phyloP scores from a whole-genome alignment of 345 rosid species.

The Gossypium arboreum region DNA sequence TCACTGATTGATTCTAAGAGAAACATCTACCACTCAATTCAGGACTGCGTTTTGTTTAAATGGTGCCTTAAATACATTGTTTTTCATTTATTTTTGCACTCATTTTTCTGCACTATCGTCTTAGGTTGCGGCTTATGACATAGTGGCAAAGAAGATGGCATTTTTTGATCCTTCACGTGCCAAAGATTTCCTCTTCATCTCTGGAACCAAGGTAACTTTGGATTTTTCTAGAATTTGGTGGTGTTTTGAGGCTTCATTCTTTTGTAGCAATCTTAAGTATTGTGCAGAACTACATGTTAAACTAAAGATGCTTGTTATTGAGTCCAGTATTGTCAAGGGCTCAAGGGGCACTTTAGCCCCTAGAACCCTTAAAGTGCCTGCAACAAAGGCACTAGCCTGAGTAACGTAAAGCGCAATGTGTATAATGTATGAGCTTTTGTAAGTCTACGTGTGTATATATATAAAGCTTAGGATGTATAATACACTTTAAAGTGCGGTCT shows the following conservation, averaged over 20 bases:
- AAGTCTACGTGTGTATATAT: no score
- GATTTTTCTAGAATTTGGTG: background rate
- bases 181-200: constrained; percentile 89
- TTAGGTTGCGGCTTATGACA: constrained; percentile 97
- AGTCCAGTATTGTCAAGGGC: no score
- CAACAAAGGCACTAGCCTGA: no score
- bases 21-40: background rate
- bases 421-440: no score
- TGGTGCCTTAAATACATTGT: background rate
- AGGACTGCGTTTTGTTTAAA: background rate
- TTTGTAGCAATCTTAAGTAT: background rate
- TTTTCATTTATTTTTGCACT: background rate
- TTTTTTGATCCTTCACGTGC: constrained; percentile 88
- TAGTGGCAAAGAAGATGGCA: constrained; percentile 75
- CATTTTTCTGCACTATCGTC: background rate
- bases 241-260: background rate
- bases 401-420: no score
- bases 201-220: constrained; percentile 80
- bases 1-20: background rate
- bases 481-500: no score
- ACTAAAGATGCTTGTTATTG: constrained; percentile 2
- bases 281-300: background rate
- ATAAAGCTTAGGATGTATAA: no score
- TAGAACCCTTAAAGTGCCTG: no score
- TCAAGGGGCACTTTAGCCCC: no score